Evolutionary conservation across 345 rosid genomes (phyloP).

Genomic region (Camelina laxa): DNA sequence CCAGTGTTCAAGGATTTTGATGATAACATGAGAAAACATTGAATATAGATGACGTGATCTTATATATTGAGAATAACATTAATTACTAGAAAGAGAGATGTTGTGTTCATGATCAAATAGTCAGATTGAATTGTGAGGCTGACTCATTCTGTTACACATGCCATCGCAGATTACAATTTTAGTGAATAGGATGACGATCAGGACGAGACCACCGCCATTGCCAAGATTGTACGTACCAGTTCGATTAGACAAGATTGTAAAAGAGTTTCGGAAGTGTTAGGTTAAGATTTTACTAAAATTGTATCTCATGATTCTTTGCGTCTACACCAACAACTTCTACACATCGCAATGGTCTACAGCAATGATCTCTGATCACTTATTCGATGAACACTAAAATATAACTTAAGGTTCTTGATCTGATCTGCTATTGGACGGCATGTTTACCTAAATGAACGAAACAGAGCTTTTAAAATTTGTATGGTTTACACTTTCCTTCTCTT

Average conservation of each 20-base stretch:
- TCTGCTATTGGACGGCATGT: neutral
- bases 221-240: neutral
- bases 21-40: no score
- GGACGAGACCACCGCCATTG: no score
- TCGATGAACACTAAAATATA: neutral
- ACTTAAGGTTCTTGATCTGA: neutral
- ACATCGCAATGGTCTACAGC: slow-evolving; percentile 9
- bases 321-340: neutral
- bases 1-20: neutral
- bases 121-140: neutral
- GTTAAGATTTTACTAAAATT: neutral
- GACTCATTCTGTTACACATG: neutral
- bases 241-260: neutral
- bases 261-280: neutral
- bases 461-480: slow-evolving; percentile 1
- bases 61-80: neutral
- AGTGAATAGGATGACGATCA: neutral
- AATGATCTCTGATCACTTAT: neutral
- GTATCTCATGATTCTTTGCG: neutral
- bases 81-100: neutral
- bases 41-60: neutral
- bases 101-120: neutral
- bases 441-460: slow-evolving; percentile 4
- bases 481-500: slow-evolving; percentile 80
- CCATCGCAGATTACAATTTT: neutral